phyloP scores from a whole-genome alignment of 2,329 filamentous ascomycete genomes.

The Fusarium goolgardi region DNA sequence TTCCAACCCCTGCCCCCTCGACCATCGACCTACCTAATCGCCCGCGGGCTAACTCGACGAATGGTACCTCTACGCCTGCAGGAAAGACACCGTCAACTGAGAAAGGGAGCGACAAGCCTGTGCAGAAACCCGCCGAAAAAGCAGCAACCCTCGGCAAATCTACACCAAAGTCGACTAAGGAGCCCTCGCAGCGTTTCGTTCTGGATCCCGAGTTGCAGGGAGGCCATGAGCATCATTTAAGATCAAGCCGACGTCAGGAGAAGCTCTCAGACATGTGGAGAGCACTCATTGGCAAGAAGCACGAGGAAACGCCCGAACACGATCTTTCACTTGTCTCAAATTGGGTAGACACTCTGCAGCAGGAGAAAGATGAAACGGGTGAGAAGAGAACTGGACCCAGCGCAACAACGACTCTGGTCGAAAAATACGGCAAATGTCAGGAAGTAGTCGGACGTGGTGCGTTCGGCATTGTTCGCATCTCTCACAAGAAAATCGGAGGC shows the following conservation, averaged over 20 bases:
- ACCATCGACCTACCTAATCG: conserved; percentile 52
- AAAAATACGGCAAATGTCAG: conserved; percentile 99
- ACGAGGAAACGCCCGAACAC: conserved; percentile 78
- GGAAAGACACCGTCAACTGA: conserved; percentile 60
- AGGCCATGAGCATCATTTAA: conserved; percentile 87
- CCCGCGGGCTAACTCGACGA: conserved; percentile 53
- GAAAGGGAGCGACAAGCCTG: conserved; percentile 47
- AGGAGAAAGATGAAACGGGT: conserved; percentile 85
- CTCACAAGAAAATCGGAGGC: conserved; percentile 90
- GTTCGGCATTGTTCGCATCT: conserved; percentile 97
- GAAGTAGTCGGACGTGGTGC: conserved; percentile 96
- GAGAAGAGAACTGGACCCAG: conserved; percentile 83
- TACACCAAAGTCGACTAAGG: conserved; percentile 50
- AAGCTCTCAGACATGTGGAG: conserved; percentile 94
- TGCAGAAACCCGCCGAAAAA: conserved; percentile 46
- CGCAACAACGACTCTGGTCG: conserved; percentile 78
- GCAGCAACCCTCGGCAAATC: conserved; percentile 45
- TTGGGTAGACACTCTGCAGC: conserved; percentile 94
- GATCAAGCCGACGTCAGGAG: conserved; percentile 90
- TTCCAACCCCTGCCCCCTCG: conserved; percentile 50
- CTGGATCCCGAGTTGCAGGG: conserved; percentile 66
- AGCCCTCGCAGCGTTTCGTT: conserved; percentile 63
- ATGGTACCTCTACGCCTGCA: conserved; percentile 52
- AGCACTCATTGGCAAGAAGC: conserved; percentile 85
- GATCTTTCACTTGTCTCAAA: conserved; percentile 93